Conservation (phyloP, 345 rosid species). For the Hypericum androsaemum region DNA sequence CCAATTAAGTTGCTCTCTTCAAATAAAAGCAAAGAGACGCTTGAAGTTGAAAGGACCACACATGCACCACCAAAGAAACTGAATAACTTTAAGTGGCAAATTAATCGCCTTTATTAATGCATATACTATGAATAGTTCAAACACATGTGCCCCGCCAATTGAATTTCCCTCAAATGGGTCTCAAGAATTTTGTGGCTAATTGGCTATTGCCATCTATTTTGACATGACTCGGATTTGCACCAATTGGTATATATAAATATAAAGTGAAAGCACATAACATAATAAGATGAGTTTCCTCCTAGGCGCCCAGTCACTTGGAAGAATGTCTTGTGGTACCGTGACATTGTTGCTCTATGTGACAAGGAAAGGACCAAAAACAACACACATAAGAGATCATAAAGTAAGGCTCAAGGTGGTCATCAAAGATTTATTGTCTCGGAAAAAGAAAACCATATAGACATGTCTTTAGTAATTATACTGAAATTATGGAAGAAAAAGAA, state of each 20-base stretch:
- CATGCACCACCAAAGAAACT: neutral
- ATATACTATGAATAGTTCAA: neutral
- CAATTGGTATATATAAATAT: neutral
- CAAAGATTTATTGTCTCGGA: too few relatives aligned
- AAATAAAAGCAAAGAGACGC: too few relatives aligned
- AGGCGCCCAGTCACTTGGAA: constrained; percentile 3
- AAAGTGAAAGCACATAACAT: neutral
- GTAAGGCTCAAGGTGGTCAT: too few relatives aligned
- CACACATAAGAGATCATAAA: neutral
- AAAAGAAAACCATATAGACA: too few relatives aligned
- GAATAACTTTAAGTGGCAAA: constrained; percentile 9
- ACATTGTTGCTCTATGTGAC: neutral
- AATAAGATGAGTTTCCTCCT: neutral
- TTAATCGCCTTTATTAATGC: constrained; percentile 6
- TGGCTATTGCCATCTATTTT: neutral
- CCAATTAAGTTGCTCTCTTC: too few relatives aligned
- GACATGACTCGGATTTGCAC: constrained; percentile 24
- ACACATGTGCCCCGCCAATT: constrained; percentile 9
- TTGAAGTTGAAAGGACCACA: neutral
- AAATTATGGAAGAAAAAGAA: too few relatives aligned
- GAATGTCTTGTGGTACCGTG: constrained; percentile 8
- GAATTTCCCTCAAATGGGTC: neutral
- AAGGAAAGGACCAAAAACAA: neutral
- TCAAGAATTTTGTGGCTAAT: constrained; percentile 3
- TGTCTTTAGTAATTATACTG: too few relatives aligned